Evolutionary conservation across 805 yeast species (phyloP), one percentile per base, ranked within the genome.

Genomic region (Wickerhamiella occidentalis): DNA sequence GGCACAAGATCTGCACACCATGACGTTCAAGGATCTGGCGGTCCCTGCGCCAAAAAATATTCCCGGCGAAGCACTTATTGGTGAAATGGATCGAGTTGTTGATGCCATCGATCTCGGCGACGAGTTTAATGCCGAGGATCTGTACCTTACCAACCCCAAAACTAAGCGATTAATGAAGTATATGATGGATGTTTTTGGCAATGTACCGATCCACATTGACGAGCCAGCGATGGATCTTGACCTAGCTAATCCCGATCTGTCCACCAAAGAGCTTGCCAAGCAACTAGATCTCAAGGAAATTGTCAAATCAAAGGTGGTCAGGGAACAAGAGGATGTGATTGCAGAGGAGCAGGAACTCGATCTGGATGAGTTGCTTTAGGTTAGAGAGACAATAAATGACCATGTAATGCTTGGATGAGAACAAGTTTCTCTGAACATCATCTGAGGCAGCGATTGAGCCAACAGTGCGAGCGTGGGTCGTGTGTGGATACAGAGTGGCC

Each of bases 1-100:
- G 43, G 35, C 38, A 8, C 53, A 56, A 23, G 62, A 58, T 19
- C 45, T 23, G 37, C 41, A 42, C 18, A 26, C 45, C n/a, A 22
- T 29, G 12, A 13, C 15, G 42, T 47, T 52, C 29, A 15, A 5
- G 2, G 37, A 48, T 4, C 23, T 52, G 26, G 37, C 22, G 1
- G 19, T 44, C 13, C 36, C 23, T 9, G 33, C 22, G 29, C 15
- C 51, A 45, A 21, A 23, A 17, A 22, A n/a, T n/a, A 19, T 23
- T 3, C 53, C 55, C 1, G 19, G 28, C 8, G 38, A 17, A 1
- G 54, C 35, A 5, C 47, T 54, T 29, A 53, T 51, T 11, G 49
- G 28, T 3, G 22, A 17, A 1, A 52, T 55, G 52, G 55, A 52
- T 19, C 42, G 26, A 3, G 46, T 57, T 1, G 56, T 58, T 1